Base-by-base conservation (phyloP, 2,329 filamentous ascomycete species). In the Fusarium sp. region DNA sequence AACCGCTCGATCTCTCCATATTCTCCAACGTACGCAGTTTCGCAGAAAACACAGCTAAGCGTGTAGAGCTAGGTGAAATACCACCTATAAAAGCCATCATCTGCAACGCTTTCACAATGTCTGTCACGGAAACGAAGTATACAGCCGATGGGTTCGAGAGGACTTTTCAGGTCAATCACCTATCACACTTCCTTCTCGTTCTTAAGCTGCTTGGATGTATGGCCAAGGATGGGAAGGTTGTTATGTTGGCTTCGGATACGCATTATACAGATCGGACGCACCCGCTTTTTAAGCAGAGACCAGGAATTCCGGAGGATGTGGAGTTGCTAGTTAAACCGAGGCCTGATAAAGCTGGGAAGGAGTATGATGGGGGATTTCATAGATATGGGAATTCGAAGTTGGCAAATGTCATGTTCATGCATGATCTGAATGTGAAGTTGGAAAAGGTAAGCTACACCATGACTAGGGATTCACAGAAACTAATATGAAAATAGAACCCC, bases 371-470 rank as follows among this genome's bases (percentile, higher is more conserved):
- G 12, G 73, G 73, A 3, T 75, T 75, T 5, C 69, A 74, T 33
- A 48, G 70, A 5, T 75, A 75, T 11, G 70, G 58, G 6, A 69
- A 60, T 2, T 44, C 71, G 1, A 75, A 75, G 20, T 31, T 75
- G 8, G 65, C 65, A 1, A 74, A 74, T 49, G 59, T 74, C 20
- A 66, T 74, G 60, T 72, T 74, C n/a, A 74, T 74, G 73, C 57
- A 72, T 3, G 70, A 75, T 3, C 59, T 74, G 3, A 72, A 70
- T 35, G 20, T n/a, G 11, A 66, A 44, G 12, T 38, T 75, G 0
- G 46, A 54, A 18, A 50, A 65, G 39, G 71, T 65, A 59, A 24
- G 16, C 10, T 11, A 3, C 2, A 4, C 2, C 1, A 6, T 20
- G 1, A 3, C 1, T 1, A 4, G 11, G 1, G 1, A 5, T 4